Percentiles rank a stretch among this genome's conserved stretches.
phyloP scores from a whole-genome alignment of 2,329 filamentous ascomycete genomes.

The Colletotrichum ledebouriae region DNA sequence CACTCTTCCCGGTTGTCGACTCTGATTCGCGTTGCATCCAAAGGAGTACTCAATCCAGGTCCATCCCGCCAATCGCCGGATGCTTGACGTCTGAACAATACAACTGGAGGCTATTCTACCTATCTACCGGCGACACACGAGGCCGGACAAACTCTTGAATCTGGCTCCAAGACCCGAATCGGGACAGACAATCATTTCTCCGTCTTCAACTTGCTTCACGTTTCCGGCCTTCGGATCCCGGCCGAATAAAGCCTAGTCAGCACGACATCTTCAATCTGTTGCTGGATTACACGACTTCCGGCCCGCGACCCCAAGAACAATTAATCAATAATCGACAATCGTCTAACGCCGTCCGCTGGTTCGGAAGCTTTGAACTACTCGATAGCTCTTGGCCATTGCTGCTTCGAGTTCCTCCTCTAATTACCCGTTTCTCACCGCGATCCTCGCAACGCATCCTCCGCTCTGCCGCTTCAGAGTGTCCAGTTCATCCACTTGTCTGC shows the following conservation, averaged over 20 bases:
- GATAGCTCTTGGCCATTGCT: background rate
- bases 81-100: slow-evolving; percentile 11
- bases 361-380: slow-evolving; percentile 13
- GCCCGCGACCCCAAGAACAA: slow-evolving; percentile 29
- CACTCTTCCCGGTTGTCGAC: slow-evolving; percentile 15
- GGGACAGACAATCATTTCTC: slow-evolving; percentile 23
- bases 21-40: slow-evolving; percentile 29
- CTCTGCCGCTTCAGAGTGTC: slow-evolving; percentile 25
- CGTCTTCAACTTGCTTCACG: slow-evolving; percentile 36
- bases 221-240: slow-evolving; percentile 36
- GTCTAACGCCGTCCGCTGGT: slow-evolving; percentile 36
- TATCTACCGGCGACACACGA: slow-evolving; percentile 20
- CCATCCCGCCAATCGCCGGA: slow-evolving; percentile 16
- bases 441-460: slow-evolving; percentile 12
- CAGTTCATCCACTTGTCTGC: slow-evolving; percentile 13
- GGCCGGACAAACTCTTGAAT: slow-evolving; percentile 28
- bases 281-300: slow-evolving; percentile 22
- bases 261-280: slow-evolving; percentile 15
- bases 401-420: slow-evolving; percentile 12
- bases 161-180: slow-evolving; percentile 23
- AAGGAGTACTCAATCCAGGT: slow-evolving; percentile 5
- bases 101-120: slow-evolving; percentile 4
- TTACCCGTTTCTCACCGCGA: background rate
- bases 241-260: slow-evolving; percentile 34
- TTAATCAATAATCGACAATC: slow-evolving; percentile 38